phyloP scores from a whole-genome alignment of 257 asterid genomes.

The Solanum appendiculatum region DNA sequence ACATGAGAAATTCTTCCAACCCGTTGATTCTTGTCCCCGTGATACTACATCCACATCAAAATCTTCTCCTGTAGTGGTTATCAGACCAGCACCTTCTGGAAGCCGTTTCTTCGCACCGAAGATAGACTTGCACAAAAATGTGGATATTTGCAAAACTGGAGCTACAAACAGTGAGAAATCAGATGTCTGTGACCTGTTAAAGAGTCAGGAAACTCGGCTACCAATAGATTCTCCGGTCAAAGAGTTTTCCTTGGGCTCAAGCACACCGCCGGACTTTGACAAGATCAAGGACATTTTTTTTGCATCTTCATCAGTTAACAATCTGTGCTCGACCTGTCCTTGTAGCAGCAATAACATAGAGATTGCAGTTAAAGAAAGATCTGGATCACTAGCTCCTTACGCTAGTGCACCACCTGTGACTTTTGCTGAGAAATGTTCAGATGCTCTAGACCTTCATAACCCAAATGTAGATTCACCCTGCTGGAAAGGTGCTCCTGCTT shows the following conservation, averaged over 20 bases:
- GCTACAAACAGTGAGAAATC: slow-evolving; percentile 14
- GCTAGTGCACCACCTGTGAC: slow-evolving; percentile 25
- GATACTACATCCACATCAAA: slow-evolving; percentile 34
- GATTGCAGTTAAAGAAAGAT: slow-evolving; percentile 5
- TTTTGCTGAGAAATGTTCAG: slow-evolving; percentile 36
- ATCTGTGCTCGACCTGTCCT: slow-evolving; percentile 11
- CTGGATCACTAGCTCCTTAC: slow-evolving; percentile 28
- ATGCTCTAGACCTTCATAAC: slow-evolving; percentile 51
- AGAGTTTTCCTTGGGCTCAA: slow-evolving; percentile 20
- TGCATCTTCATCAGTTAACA: not conserved
- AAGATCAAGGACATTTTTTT: slow-evolving; percentile 13
- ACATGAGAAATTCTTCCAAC: slow-evolving; percentile 20
- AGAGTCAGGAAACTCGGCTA: slow-evolving; percentile 21
- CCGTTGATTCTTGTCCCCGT: slow-evolving; percentile 20
- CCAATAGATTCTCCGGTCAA: slow-evolving; percentile 17
- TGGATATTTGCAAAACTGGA: slow-evolving; percentile 14
- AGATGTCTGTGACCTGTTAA: slow-evolving; percentile 17
- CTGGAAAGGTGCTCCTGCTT: slow-evolving; percentile 85
- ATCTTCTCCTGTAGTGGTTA: slow-evolving; percentile 60
- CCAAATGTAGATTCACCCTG: slow-evolving; percentile 87
- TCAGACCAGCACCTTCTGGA: slow-evolving; percentile 55
- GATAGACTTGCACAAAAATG: slow-evolving; percentile 18
- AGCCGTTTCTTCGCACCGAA: slow-evolving; percentile 11
- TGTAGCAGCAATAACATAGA: slow-evolving; percentile 16
- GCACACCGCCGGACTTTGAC: slow-evolving; percentile 15